Evolutionary conservation across 768 basidiomycete genomes (phyloP).

Genomic region (Xanthoconium purpureum): DNA sequence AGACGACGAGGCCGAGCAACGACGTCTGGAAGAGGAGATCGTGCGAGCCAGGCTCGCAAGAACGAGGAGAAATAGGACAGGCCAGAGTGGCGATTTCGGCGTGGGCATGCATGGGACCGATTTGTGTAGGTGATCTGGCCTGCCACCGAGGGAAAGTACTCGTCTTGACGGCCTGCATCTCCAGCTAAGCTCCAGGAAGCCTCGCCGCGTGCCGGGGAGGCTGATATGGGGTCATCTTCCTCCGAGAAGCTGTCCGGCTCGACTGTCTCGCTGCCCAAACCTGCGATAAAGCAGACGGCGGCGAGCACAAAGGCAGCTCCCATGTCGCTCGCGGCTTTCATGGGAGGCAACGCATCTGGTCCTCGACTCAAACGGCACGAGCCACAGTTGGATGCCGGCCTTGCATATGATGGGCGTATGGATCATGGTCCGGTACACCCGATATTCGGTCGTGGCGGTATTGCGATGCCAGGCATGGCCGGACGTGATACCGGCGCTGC

Average conservation of each 20-base stretch:
- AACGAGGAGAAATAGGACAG: conserved; percentile 35
- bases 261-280: conserved; percentile 6
- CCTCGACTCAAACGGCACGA: conserved; percentile 71
- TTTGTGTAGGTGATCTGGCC: conserved; percentile 28
- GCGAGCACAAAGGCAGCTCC: conserved; percentile 37
- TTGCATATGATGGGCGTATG: conserved; percentile 63
- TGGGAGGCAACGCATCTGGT: conserved; percentile 74
- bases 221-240: conserved; percentile 6
- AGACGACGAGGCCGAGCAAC: conserved; percentile 76
- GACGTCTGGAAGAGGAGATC: conserved; percentile 59
- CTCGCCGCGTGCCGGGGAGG: conserved; percentile 2
- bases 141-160: background rate
- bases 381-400: conserved; percentile 65
- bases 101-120: conserved; percentile 36
- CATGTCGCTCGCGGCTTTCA: conserved; percentile 77
- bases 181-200: conserved; percentile 25
- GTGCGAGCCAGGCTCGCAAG: conserved; percentile 45
- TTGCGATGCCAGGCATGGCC: conserved; percentile 75
- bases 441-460: conserved; percentile 68
- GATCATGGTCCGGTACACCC: conserved; percentile 61
- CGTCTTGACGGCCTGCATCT: conserved; percentile 1
- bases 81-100: conserved; percentile 37
- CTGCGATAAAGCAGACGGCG: conserved; percentile 10
- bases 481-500: conserved; percentile 12
- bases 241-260: conserved; percentile 8